These are phyloP conservation scores for Oryza meyeriana DNA, from an alignment of 176 grass and related monocot species.

Conservation along the genomic window DNA sequence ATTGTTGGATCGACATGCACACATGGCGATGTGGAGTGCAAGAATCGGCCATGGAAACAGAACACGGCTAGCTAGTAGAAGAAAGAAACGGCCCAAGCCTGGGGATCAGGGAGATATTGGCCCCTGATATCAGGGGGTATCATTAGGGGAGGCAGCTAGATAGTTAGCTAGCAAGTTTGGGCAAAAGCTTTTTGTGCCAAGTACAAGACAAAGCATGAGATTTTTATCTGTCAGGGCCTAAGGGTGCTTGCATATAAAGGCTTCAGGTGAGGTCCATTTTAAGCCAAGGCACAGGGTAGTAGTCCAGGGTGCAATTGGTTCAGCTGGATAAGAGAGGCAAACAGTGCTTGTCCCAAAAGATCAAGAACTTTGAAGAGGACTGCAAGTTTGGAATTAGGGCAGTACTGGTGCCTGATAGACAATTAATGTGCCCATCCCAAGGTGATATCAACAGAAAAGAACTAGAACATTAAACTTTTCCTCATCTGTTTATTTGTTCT, in stretches of 20 bases:
- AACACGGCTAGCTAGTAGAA: too few relatives aligned
- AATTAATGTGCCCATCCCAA: slow-evolving; percentile 15
- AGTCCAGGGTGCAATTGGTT: slow-evolving; percentile 18
- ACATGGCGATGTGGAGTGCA: slow-evolving; percentile 35
- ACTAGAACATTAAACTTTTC: neutral
- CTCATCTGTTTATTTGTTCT: neutral
- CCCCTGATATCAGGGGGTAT: slow-evolving; percentile 13
- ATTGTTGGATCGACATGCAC: neutral
- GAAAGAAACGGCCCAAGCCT: neutral
- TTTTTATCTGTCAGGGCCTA: neutral
- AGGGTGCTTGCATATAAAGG: slow-evolving; percentile 26
- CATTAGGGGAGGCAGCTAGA: neutral
- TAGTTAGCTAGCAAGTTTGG: slow-evolving; percentile 1
- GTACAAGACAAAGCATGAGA: neutral
- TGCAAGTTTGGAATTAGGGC: neutral
- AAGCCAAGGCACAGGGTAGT: slow-evolving; percentile 26
- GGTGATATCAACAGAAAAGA: neutral
- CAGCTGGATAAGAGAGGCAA: slow-evolving; percentile 6
- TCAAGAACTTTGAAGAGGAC: neutral
- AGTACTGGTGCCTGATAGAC: too few relatives aligned
- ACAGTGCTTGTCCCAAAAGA: neutral
- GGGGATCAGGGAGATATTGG: slow-evolving; percentile 28
- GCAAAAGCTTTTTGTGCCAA: neutral
- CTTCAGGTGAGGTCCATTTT: slow-evolving; percentile 3
- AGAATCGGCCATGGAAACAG: neutral